Conservation (phyloP, 148 eudicot genomes). For the Fagopyrum esculentum region DNA sequence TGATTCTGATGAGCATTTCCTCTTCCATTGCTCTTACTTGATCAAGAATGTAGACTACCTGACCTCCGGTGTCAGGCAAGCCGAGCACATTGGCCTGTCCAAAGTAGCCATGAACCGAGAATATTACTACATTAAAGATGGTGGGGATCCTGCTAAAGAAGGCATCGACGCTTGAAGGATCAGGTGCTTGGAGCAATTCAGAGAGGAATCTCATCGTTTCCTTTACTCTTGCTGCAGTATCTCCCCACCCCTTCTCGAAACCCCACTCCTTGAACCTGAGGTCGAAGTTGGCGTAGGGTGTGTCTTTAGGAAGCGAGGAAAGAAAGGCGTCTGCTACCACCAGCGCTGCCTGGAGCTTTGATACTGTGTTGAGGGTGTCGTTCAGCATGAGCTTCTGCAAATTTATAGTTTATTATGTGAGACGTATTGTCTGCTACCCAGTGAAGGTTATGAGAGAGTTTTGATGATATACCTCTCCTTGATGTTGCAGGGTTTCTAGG, state of each 20-base stretch:
- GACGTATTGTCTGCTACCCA: background rate
- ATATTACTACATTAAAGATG: slow-evolving; percentile 66
- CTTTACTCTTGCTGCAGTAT: slow-evolving; percentile 60
- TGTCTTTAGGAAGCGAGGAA: slow-evolving; percentile 52
- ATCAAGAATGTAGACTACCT: slow-evolving; percentile 94
- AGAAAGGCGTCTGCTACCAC: slow-evolving; percentile 71
- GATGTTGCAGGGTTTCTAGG: slow-evolving; percentile 51
- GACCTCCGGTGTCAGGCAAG: slow-evolving; percentile 98
- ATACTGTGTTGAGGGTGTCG: slow-evolving; percentile 56
- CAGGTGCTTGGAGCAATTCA: slow-evolving; percentile 89
- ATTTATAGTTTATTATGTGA: background rate
- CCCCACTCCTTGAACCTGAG: slow-evolving; percentile 75
- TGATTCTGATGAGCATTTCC: slow-evolving; percentile 67
- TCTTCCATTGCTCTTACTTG: slow-evolving; percentile 91
- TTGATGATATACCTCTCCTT: slow-evolving; percentile 60
- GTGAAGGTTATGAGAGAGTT: background rate
- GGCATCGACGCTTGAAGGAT: slow-evolving; percentile 48
- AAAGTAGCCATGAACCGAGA: slow-evolving; percentile 92
- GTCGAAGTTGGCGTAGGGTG: slow-evolving; percentile 59
- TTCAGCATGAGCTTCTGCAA: slow-evolving; percentile 85
- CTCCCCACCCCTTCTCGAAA: slow-evolving; percentile 97
- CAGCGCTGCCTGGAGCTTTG: slow-evolving; percentile 67
- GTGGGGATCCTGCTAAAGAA: slow-evolving; percentile 72
- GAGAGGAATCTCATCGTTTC: slow-evolving; percentile 74
- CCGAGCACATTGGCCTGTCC: slow-evolving; percentile 93